Evolutionary conservation across 2,329 filamentous ascomycete species (phyloP), one percentile per base, ranked within the genome.

Genomic region (Fusarium goolgardi): DNA sequence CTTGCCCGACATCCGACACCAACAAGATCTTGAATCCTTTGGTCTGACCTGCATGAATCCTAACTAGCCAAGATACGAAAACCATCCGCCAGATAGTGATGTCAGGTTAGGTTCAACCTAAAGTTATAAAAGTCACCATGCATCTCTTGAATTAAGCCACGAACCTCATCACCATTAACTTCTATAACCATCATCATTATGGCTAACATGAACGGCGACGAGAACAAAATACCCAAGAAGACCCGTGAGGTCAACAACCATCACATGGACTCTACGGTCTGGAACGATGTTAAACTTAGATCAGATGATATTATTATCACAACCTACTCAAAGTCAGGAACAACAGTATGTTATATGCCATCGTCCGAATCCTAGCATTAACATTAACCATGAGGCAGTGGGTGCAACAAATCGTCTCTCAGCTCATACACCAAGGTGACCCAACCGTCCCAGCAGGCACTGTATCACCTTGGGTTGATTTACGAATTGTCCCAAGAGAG

Each of bases 241-340:
- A 63, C 59, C 8, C 51, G 44, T 3, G 60, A 63, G n/a, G 51
- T 63, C 12, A 50, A 16, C 11, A 63, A 63, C 20, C 27, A 63
- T 34, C 59, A 63, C 3, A 63, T 63, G 59, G 59, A 63, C 8
- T 63, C 60, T 3, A 51, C 29, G 3, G 44, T 63, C 6, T 63
- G 59, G 60, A 63, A 63, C 3, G 39, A 46, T 3, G 23, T 63
- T 1, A 63, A 51, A 23, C 34, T 63, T 15, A 57, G 60, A 18
- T 39, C 59, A 1, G 59, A 63, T 25, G 59, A 63, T 43, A 63
- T 63, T 9, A 45, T 63, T 10, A 63, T 63, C 4, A n/a, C 44
- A 2, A 63, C 60, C 0, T 58, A 50, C 20, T 53, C 59, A 4
- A 63, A 63, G 21, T 63, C 60, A 1, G 60, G 60, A 20, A 63